phyloP scores from a whole-genome alignment of 176 grass and related monocot genomes.

The Saccharum officinarum region DNA sequence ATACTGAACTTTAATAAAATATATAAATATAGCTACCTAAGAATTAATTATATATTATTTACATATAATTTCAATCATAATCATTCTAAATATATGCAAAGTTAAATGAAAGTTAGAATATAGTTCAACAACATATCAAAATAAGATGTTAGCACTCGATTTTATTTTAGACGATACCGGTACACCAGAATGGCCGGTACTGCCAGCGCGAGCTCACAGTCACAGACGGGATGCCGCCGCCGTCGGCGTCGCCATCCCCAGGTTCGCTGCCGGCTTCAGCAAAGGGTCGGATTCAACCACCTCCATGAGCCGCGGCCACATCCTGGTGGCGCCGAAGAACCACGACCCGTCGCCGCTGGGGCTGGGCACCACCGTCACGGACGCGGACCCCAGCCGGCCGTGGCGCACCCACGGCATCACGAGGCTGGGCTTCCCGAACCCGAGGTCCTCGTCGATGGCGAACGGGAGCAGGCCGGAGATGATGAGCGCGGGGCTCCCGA shows the following conservation, averaged over 20 bases:
- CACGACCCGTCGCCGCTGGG: conserved; percentile 62
- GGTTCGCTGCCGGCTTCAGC: conserved; percentile 45
- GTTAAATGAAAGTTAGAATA: too few relatives aligned
- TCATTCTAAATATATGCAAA: too few relatives aligned
- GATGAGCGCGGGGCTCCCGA: conserved; percentile 58
- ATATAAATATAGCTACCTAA: too few relatives aligned
- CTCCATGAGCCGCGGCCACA: conserved; percentile 61
- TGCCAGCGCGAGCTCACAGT: conserved; percentile 19
- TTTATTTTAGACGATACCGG: not conserved
- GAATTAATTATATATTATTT: too few relatives aligned
- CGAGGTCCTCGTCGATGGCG: conserved; percentile 54
- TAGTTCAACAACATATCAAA: too few relatives aligned
- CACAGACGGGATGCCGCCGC: conserved; percentile 22
- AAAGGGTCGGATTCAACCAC: conserved; percentile 47
- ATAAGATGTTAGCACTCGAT: too few relatives aligned
- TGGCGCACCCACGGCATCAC: conserved; percentile 41
- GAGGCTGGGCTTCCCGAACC: conserved; percentile 54
- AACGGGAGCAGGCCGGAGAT: conserved; percentile 53
- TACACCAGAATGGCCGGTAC: not conserved
- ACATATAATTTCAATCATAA: too few relatives aligned
- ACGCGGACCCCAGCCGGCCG: conserved; percentile 48
- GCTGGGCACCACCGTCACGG: conserved; percentile 12
- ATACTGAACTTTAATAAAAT: too few relatives aligned
- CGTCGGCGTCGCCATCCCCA: conserved; percentile 36
- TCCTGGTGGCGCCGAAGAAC: conserved; percentile 38